Base-by-base conservation (phyloP, 208 protist species). In the Crithidia mellificae region DNA sequence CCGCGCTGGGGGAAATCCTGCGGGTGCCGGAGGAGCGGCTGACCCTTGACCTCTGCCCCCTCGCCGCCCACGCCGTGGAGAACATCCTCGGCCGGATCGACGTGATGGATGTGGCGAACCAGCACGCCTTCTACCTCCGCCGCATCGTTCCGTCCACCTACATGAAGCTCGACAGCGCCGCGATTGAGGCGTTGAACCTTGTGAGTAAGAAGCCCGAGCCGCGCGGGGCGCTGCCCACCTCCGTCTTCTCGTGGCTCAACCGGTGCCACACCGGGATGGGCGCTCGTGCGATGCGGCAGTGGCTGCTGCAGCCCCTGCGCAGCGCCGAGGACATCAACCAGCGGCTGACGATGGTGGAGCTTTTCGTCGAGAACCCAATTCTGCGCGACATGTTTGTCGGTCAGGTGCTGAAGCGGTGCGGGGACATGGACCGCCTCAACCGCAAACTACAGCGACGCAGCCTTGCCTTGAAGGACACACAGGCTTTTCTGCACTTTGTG, bases 291-390 rank as follows among this genome's bases (percentile, higher is more conserved):
- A 91, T 99, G 74, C 78, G 90, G 17, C 92, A 98, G 77, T 99
- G 98, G 97, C 81, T 99, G 27, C 96, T 98, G 47, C 98, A 99
- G 89, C 98, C 98, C 9, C 76, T 99, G 17, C 80, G 97, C 20
- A 88, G 95, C 57, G 66, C 78, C 1, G 86, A 93, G 1, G 85
- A 96, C 30, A 99, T 99, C 69, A 84, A 90, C 46, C 78, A 93
- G 72, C 87, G 98, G 41, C 90, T 95, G 7, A 85, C 97, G 46
- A 87, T 99, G 63, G 96, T 99, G 24, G 84, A 98, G 54, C 63
- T 93, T 9, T 98, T 99, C 50, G 54, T 95, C 1, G 83, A 98
- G 44, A 92, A 89, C 67, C 72, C 85, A 0, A 81, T 86, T 24
- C 55, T 98, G 20, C 83, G 96, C n/a, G 81, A 97, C 68, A 72